These are phyloP conservation scores for Kwoniella dendrophila DNA, from an alignment of 768 basidiomycete species.

Conservation along the genomic window DNA sequence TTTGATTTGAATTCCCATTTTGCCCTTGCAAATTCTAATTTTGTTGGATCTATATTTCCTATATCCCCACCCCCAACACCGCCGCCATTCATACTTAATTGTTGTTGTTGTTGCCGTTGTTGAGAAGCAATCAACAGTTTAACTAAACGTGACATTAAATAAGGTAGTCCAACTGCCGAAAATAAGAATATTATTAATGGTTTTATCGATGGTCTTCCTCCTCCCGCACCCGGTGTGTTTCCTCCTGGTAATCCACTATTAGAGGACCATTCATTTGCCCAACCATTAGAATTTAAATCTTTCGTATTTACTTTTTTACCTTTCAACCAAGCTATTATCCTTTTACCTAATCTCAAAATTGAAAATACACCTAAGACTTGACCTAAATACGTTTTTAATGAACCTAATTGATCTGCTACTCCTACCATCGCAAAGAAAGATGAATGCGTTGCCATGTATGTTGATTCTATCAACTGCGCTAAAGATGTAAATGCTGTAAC, in stretches of 20 bases:
- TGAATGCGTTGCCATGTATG: slow-evolving; percentile 95
- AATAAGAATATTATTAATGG: slow-evolving; percentile 91
- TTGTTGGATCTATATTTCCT: slow-evolving; percentile 65
- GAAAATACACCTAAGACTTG: slow-evolving; percentile 92
- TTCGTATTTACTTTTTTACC: slow-evolving; percentile 57
- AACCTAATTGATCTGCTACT: slow-evolving; percentile 91
- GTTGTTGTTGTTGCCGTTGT: slow-evolving; percentile 42
- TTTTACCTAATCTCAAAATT: slow-evolving; percentile 63
- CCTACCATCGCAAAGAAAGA: slow-evolving; percentile 88
- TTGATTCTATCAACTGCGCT: slow-evolving; percentile 95
- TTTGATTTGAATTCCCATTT: slow-evolving; percentile 75
- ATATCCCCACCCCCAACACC: slow-evolving; percentile 20
- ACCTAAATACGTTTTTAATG: slow-evolving; percentile 86
- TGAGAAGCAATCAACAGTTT: slow-evolving; percentile 65
- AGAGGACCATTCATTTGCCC: slow-evolving; percentile 55
- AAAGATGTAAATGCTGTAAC: slow-evolving; percentile 94
- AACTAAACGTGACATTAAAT: slow-evolving; percentile 87
- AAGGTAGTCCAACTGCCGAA: slow-evolving; percentile 89
- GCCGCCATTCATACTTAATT: slow-evolving; percentile 55
- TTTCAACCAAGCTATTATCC: slow-evolving; percentile 67
- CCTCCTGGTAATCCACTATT: slow-evolving; percentile 19
- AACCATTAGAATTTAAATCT: slow-evolving; percentile 24
- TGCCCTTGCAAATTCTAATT: slow-evolving; percentile 80
- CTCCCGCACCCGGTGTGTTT: slow-evolving; percentile 22
- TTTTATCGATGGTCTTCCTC: slow-evolving; percentile 68